These are phyloP conservation scores for Periconia sp. DNA, from an alignment of 2,329 filamentous ascomycete genomes.

Conservation along the genomic window DNA sequence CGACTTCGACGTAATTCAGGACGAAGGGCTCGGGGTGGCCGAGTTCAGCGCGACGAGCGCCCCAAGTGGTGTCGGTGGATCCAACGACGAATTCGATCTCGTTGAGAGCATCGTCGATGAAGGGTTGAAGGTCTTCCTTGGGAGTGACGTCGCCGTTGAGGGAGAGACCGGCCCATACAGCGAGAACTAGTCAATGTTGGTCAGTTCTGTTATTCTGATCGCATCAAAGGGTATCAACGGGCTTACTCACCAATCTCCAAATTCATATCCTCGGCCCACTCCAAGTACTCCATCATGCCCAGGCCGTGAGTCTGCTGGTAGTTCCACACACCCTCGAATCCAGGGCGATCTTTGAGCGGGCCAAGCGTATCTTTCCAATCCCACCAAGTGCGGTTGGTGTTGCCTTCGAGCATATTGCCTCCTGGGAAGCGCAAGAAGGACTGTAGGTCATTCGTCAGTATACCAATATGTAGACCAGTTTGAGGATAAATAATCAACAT, in stretches of 20 bases:
- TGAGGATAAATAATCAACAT: constrained; percentile 47
- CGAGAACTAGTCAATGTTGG: constrained; percentile 22
- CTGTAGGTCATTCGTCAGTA: constrained; percentile 36
- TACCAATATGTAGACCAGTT: constrained; percentile 42
- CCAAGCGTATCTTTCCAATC: constrained; percentile 56
- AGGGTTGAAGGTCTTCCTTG: neutral
- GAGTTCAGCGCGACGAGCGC: constrained; percentile 21
- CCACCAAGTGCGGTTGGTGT: constrained; percentile 26
- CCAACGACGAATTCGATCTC: constrained; percentile 28
- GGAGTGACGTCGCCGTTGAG: constrained; percentile 40
- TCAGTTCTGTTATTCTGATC: constrained; percentile 35
- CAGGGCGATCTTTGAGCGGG: constrained; percentile 51
- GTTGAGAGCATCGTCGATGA: constrained; percentile 25
- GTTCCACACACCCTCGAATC: constrained; percentile 49
- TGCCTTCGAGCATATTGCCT: constrained; percentile 51
- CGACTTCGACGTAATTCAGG: constrained; percentile 29
- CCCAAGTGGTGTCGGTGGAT: constrained; percentile 15
- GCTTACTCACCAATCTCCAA: constrained; percentile 38
- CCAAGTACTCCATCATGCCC: constrained; percentile 52
- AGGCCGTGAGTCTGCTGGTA: constrained; percentile 50
- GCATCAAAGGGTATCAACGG: constrained; percentile 35
- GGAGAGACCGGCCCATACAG: constrained; percentile 43
- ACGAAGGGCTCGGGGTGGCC: constrained; percentile 26
- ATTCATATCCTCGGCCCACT: constrained; percentile 51
- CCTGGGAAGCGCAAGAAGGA: constrained; percentile 49